Evolutionary conservation across 1,284 basidiomycete species (phyloP).

Genomic region (Cutaneotrichosporon cavernicola): DNA sequence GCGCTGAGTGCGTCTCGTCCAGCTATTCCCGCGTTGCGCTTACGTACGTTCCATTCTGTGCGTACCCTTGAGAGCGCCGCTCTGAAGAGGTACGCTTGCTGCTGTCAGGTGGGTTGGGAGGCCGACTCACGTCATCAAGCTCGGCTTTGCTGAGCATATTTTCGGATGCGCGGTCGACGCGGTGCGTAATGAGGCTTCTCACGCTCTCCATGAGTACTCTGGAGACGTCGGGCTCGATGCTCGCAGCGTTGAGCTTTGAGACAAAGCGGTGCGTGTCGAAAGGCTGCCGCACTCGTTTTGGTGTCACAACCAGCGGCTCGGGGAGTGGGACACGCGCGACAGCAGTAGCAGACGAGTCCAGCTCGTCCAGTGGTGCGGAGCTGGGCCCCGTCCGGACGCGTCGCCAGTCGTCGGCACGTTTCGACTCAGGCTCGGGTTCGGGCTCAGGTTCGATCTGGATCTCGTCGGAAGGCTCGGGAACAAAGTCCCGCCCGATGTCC

Average conservation of each 20-base stretch:
- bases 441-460: neutral
- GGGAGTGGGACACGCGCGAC: conserved; percentile 20
- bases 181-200: conserved; percentile 71
- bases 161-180: conserved; percentile 68
- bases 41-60: conserved; percentile 79
- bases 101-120: neutral
- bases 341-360: conserved; percentile 13
- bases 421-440: neutral
- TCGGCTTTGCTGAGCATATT: conserved; percentile 80
- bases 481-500: conserved; percentile 3
- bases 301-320: conserved; percentile 9
- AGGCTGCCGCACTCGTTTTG: conserved; percentile 39
- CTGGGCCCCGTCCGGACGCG: neutral
- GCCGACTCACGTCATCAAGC: conserved; percentile 75
- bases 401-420: neutral
- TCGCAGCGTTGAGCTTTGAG: conserved; percentile 46
- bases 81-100: conserved; percentile 94
- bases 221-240: conserved; percentile 56
- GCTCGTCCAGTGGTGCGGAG: conserved; percentile 6
- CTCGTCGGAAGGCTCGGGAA: neutral
- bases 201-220: conserved; percentile 83
- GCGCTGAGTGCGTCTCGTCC: conserved; percentile 73
- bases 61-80: conserved; percentile 90
- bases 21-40: conserved; percentile 79
- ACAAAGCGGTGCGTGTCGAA: conserved; percentile 54